Base-by-base conservation (phyloP, 305 asterid species). In the Ruellia speciosa region DNA sequence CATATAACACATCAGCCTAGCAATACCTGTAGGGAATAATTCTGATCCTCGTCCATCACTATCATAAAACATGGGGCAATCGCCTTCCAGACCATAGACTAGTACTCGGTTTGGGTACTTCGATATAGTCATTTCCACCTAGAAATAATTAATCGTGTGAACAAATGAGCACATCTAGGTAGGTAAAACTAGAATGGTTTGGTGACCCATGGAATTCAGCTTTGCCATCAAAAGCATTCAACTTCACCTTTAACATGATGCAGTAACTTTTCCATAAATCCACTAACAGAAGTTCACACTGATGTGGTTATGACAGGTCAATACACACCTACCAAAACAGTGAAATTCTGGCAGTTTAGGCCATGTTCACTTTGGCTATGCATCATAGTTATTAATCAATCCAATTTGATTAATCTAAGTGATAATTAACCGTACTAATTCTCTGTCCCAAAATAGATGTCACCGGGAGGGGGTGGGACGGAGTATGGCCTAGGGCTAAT, bases 81-180 rank as follows among this genome's bases (percentile, higher is more conserved):
- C 97, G 60, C 97, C 90, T 79, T 92, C 99, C 66, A 88, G 66
- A 60, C 86, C 77, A 73, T 88, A 92, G 9, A 88, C 94, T 66
- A 92, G 94, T 71, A 88, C 70, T 41, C 99, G 88, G 73, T 88
- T 92, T 35, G 99, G 95, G 45, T 74, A 86, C 76, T 92, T 88
- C 2, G 83, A 75, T 24, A 88, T 81, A 33, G 87, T 75, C 51
- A 92, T 65, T 71, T 88, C 97, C 18, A 73, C 96, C 99, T 92
- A 71, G 54, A 72, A 40, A 57, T 49, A 49, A 47, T 54, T 54
- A 16, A 47, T 56, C 64, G 49, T 15, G 60, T 63, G 35, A 60
- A 48, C 46, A 54, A 58, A 35, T 45, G 58, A 51, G 51, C 49
- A 64, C 34, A 18, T 43, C 50, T 39, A 54, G 69, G 39, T 39